A percentile compares a stretch with the other conserved stretches of the same genome.
phyloP scores from a whole-genome alignment of 1,284 basidiomycete genomes.

The Malassezia nana region DNA sequence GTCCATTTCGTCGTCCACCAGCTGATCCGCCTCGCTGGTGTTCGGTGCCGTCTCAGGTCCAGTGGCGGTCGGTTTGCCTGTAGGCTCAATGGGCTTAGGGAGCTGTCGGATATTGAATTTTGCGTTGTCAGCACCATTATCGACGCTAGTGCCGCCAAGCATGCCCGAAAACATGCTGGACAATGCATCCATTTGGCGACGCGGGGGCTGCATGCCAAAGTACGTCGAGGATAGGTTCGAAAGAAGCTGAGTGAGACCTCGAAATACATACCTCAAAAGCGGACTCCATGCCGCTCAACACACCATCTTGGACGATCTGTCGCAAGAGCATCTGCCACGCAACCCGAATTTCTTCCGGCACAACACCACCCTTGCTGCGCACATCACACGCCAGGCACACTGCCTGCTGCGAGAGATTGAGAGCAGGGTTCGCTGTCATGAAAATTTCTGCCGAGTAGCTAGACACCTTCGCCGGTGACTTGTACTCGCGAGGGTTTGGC shows the following conservation, averaged over 20 bases:
- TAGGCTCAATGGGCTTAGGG: constrained; percentile 1
- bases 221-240: constrained; percentile 10
- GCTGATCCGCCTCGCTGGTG: constrained; percentile 12
- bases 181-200: constrained; percentile 10
- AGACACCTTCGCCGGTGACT: constrained; percentile 23
- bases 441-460: constrained; percentile 22
- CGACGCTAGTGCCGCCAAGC: not conserved
- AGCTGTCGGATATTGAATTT: constrained; percentile 10
- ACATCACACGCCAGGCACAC: constrained; percentile 30
- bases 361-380: not conserved
- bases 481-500: constrained; percentile 42
- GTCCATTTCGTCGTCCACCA: constrained; percentile 19
- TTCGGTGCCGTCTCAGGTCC: not conserved
- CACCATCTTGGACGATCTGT: constrained; percentile 10
- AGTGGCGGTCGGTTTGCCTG: not conserved
- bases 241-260: not conserved
- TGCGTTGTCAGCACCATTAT: not conserved
- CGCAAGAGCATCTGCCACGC: constrained; percentile 13
- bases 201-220: constrained; percentile 8
- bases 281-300: not conserved
- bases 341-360: constrained; percentile 1
- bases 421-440: constrained; percentile 36
- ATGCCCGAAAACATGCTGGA: constrained; percentile 16
- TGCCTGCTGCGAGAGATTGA: constrained; percentile 43
- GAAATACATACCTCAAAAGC: constrained; percentile 5